Evolutionary conservation across 2,329 filamentous ascomycete species (phyloP), one percentile per base, ranked within the genome.

Genomic region (Fusarium verrucosum): DNA sequence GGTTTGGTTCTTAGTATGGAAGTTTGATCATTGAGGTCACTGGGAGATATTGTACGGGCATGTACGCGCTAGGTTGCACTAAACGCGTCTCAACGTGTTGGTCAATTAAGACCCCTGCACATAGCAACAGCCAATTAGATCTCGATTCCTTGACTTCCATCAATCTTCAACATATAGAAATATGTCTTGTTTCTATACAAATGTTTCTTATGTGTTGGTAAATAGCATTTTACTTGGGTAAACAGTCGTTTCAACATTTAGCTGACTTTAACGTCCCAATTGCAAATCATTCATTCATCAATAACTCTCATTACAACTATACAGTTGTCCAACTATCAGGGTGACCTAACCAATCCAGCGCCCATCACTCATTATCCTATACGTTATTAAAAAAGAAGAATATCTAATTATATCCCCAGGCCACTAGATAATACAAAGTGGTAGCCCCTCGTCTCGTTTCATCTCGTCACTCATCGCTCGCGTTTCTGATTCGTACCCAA

Each of bases 401-500:
- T 46, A 41, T 70, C 59, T 66, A 72, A 60, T 60, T 53, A 59
- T 57, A 17, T 58, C 37, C 52, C 10, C 49, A 53, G 46, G 33
- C 50, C 49, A 42, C 44, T 20, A 23, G 22, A 52, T n/a, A 42
- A 30, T 42, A 30, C 25, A 58, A 33, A 23, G 37, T 35, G 28
- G 38, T 36, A 26, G 20, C 41, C 23, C n/a, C 49, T 47, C 41
- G 22, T 61, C 47, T 52, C 51, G 40, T 58, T 35, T 50, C 49
- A 65, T 55, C 58, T 60, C 37, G 33, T 65, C 55, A 65, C 40
- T 70, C 65, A 67, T 69, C 56, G 50, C 47, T 62, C 60, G 33
- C 57, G 46, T 26, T 66, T 66, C 56, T 79, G 78, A 49, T 77
- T 79, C n/a, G 80, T 79, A 25, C 82, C 82, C 40, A 85, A 64